Evolutionary conservation across 139 green algal species (phyloP).

Genomic region (Coelastrella sp.): DNA sequence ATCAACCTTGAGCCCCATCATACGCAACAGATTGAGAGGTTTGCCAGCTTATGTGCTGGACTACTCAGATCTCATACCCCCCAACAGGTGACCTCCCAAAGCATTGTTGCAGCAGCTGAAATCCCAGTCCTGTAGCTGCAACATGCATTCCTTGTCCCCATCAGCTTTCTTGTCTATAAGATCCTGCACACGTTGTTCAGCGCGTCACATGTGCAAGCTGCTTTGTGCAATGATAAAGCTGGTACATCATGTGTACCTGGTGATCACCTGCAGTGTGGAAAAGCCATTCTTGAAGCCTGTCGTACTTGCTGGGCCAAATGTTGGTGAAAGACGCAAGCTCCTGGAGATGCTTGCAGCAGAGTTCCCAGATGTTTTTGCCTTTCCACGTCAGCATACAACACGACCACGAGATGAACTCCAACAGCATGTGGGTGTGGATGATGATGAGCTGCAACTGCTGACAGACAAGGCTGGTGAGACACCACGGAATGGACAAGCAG

Average conservation of each 20-base stretch:
- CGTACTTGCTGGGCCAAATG: slow-evolving; percentile 53
- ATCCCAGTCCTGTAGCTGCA: no score
- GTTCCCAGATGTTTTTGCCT: slow-evolving; percentile 85
- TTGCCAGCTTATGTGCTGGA: slow-evolving; percentile 84
- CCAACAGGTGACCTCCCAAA: slow-evolving; percentile 67
- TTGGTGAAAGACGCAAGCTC: slow-evolving; percentile 56
- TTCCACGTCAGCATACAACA: slow-evolving; percentile 66
- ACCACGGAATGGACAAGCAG: not conserved
- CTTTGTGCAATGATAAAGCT: no score
- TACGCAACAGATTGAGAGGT: slow-evolving; percentile 78
- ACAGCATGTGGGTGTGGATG: slow-evolving; percentile 32
- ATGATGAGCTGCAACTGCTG: slow-evolving; percentile 41
- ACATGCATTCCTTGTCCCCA: no score
- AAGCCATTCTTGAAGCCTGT: slow-evolving; percentile 81
- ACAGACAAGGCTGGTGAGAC: slow-evolving; percentile 9
- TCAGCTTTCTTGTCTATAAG: no score
- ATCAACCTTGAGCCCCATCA: slow-evolving; percentile 74
- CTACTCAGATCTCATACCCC: slow-evolving; percentile 85
- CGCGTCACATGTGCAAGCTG: no score
- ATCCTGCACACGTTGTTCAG: no score
- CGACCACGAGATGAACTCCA: slow-evolving; percentile 37
- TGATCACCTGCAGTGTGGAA: slow-evolving; percentile 64
- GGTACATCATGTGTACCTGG: no score
- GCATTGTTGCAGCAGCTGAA: no score
- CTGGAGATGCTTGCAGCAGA: slow-evolving; percentile 74